These are phyloP conservation scores for Neurospora africana DNA, from an alignment of 495 filamentous ascomycete genomes.

Conservation along the genomic window DNA sequence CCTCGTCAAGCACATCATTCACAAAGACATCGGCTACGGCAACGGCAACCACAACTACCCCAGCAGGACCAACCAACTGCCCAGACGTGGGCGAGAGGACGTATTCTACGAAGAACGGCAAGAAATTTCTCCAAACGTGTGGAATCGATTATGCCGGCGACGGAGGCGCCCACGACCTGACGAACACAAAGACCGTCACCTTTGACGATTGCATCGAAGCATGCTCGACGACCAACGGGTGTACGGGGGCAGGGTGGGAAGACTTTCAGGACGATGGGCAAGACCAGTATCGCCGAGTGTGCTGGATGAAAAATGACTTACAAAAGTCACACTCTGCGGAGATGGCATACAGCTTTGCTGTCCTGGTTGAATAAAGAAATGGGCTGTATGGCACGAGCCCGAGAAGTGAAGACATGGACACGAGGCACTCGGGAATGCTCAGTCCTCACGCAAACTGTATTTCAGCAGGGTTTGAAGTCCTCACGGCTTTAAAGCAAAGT, in stretches of 20 bases:
- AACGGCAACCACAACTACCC: not conserved
- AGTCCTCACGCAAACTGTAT: not conserved
- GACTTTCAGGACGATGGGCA: not conserved
- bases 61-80: slow-evolving; percentile 1
- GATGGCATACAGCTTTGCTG: slow-evolving; percentile 10
- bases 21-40: not conserved
- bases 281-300: not conserved
- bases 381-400: not conserved
- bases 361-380: not conserved
- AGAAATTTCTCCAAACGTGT: slow-evolving; percentile 10
- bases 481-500: not conserved
- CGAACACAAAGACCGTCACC: slow-evolving; percentile 1
- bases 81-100: slow-evolving; percentile 3
- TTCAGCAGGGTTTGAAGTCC: not conserved
- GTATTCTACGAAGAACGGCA: slow-evolving; percentile 4
- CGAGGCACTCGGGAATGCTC: not conserved
- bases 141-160: slow-evolving; percentile 14
- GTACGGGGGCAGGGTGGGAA: slow-evolving; percentile 16
- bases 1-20: not conserved
- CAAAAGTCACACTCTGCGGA: slow-evolving; percentile 8
- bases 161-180: slow-evolving; percentile 8
- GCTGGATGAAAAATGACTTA: slow-evolving; percentile 16
- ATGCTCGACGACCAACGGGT: slow-evolving; percentile 5
- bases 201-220: slow-evolving; percentile 13
- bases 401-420: not conserved